Evolutionary conservation across 192 early-diverging fungal genomes (phyloP), one percentile per base, ranked within the genome.

Genomic region (Backusella macrospora): DNA sequence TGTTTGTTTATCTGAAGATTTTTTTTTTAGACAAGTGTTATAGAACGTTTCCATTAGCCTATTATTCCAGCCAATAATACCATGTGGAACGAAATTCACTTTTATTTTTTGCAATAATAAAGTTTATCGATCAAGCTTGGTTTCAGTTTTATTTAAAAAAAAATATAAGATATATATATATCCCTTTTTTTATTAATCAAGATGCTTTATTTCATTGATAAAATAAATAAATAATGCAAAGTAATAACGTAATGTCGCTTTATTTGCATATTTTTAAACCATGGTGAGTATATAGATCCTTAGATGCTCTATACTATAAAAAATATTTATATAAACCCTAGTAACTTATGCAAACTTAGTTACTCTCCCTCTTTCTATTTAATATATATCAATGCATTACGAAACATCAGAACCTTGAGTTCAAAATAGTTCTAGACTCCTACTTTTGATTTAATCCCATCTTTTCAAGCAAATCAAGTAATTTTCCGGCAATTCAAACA

Each of bases 311-410:
- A 3, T 18, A 4, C 6, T 9, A 52, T 18, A n/a, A 8, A 16
- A 52, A 52, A 8, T 52, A 9, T 43, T n/a, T 16, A 52, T 21
- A 2, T 21, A 52, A 52, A 9, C 49, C 6, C 49, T 18, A 52
- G 9, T 52, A 52, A 52, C n/a, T 18, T 18, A 18, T 52, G 49
- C 7, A 52, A 52, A 52, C 49, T 52, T 52, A 52, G 49, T 16
- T 18, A 16, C 18, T n/a, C 49, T 8, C 18, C 42, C 10, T 43
- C 5, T 52, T 52, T 23, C 18, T 18, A 52, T 18, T 21, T 18
- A 52, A 18, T 23, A 18, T 52, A 52, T 52, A 52, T 52, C 18
- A 52, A 52, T 52, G 49, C 49, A 52, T 52, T 52, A 18, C 49
- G 49, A 52, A 52, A 52, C 49, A 52, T 52, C 6, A 10, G n/a